Evolutionary conservation across 805 yeast genomes (phyloP).

Genomic region (Sugiyamaella valdiviana): DNA sequence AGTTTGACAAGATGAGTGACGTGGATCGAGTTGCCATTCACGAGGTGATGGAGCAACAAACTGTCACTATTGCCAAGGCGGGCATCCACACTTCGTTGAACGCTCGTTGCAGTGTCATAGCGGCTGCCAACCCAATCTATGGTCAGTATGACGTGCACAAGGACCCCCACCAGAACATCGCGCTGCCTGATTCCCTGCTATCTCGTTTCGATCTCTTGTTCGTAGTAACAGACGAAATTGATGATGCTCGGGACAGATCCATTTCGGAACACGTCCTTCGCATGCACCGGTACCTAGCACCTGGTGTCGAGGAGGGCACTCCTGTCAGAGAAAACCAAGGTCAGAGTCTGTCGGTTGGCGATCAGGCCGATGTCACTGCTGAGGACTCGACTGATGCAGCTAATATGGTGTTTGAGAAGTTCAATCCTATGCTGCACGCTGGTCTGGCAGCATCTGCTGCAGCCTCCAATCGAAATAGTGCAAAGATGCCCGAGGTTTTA

Average conservation of each 20-base stretch:
- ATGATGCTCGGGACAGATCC: conserved; percentile 73
- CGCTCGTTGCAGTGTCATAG: conserved; percentile 94
- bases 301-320: conserved; percentile 86
- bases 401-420: conserved; percentile 66
- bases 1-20: conserved; percentile 97
- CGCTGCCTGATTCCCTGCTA: conserved; percentile 89
- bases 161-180: conserved; percentile 95
- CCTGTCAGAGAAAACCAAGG: conserved; percentile 73
- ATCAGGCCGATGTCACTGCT: conserved; percentile 43
- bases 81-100: conserved; percentile 95
- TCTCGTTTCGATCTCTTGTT: conserved; percentile 95
- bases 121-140: conserved; percentile 96
- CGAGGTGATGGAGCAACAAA: conserved; percentile 99
- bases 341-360: conserved; percentile 77
- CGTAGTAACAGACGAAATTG: conserved; percentile 92
- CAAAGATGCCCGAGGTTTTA: conserved; percentile 44
- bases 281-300: conserved; percentile 85
- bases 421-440: conserved; percentile 73
- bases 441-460: conserved; percentile 49
- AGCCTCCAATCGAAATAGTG: conserved; percentile 20
- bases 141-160: conserved; percentile 95
- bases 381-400: conserved; percentile 43
- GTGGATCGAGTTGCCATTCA: conserved; percentile 96
- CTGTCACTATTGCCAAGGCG: conserved; percentile 95
- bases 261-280: conserved; percentile 92